Base-by-base conservation (phyloP, 441 rosid species). In the Adansonia madagascariensis region DNA sequence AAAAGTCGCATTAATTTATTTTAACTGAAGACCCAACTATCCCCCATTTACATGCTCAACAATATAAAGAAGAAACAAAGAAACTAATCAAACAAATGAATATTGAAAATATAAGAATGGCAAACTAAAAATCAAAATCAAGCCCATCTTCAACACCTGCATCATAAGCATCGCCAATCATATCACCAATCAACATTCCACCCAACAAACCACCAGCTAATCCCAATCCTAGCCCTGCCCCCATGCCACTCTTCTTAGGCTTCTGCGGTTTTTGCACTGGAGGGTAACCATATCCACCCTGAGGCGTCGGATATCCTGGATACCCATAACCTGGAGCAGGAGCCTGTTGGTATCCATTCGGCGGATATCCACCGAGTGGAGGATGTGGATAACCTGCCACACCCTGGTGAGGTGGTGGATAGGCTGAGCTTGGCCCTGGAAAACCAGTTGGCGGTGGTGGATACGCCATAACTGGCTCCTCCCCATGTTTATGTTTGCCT, bases 181-280 rank as follows among this genome's bases (percentile, higher is more conserved):
- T 78, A 22, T 87, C 88, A 4, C 90, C 89, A 6, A 84, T 75
- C 65, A 84, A 75, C 79, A 88, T 55, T 39, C 91, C 89, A 4
- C 91, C 90, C 10, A 86, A 78, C 76, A 87, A 75, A 6, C 90
- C 91, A n/a, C 88, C 89, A 18, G 88, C 91, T 50, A 88, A 9
- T 20, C 90, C 91, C 65, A 86, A 39, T 5, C 88, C 91, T 35
- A 88, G 0, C 12, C 85, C 85, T 10, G 79, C 79, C 22, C 64
- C 77, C 56, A 50, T 20, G 1, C 83, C 75, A 11, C 57, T 46
- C 49, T 76, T 85, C 86, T 85, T 83, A 1, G 81, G 83, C 86
- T 84, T 83, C 3, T 81, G 85, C n/a, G 81, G 86, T 18, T 77
- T 75, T 80, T 61, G 44, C 74, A 20, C 46, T 0, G 49, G 71